Conservation (phyloP, 192 early-diverging fungal species). For the Kickxella alabastrina region DNA sequence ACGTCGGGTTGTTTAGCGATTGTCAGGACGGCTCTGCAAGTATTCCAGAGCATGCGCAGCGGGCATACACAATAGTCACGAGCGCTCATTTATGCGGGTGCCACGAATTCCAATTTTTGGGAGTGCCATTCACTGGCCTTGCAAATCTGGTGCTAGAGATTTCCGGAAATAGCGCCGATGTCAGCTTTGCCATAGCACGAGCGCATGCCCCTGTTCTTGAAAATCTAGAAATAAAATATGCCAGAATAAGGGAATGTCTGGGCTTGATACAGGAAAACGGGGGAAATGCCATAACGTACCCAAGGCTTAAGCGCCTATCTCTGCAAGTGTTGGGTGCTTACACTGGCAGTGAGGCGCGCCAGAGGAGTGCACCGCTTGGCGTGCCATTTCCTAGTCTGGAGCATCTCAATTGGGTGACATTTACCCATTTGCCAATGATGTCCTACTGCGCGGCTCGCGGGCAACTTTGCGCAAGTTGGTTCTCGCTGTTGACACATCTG, state of each 20-base stretch:
- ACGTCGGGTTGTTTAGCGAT: slow-evolving; percentile 1
- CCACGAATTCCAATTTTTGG: slow-evolving; percentile 3
- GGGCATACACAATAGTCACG: not conserved
- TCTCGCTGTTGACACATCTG: slow-evolving; percentile 7
- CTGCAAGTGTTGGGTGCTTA: slow-evolving; percentile 22
- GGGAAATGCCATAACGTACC: slow-evolving; percentile 4
- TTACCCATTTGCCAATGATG: slow-evolving; percentile 26
- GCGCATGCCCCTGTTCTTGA: slow-evolving; percentile 15
- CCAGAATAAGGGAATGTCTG: slow-evolving; percentile 7
- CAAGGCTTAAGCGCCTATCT: not conserved
- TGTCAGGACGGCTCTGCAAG: not conserved
- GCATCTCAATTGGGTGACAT: slow-evolving; percentile 11
- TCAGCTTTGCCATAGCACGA: slow-evolving; percentile 5
- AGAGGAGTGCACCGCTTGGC: not conserved
- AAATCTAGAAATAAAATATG: slow-evolving; percentile 6
- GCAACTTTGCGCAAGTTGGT: slow-evolving; percentile 4
- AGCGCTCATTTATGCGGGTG: slow-evolving; percentile 5
- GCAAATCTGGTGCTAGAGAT: slow-evolving; percentile 8
- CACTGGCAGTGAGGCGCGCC: slow-evolving; percentile 2
- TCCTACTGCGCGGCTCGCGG: slow-evolving; percentile 9
- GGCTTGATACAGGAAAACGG: slow-evolving; percentile 1
- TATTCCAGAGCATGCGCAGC: not conserved
- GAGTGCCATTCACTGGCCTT: not conserved
- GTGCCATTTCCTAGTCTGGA: slow-evolving; percentile 11
- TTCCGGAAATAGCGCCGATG: not conserved